Conservation (phyloP, 2,329 filamentous ascomycete species). For the Aspergillus texensis region DNA sequence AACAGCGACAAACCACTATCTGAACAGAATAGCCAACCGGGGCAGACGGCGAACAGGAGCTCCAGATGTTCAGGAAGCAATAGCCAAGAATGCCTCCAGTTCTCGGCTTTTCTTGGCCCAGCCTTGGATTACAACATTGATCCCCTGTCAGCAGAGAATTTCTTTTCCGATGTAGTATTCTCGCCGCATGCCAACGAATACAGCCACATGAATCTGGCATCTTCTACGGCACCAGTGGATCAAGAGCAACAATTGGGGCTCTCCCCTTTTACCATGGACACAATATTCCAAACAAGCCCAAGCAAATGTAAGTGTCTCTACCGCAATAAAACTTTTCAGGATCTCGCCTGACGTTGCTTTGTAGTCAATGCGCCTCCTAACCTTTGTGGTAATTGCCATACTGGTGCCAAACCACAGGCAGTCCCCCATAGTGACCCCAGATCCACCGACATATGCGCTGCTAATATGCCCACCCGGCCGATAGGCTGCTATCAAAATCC, state of each 20-base stretch:
- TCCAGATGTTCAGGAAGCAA: background rate
- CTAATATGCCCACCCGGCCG: background rate
- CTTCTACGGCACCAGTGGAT: background rate
- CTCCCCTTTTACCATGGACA: background rate
- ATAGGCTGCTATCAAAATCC: background rate
- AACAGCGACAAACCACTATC: background rate
- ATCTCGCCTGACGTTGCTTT: background rate
- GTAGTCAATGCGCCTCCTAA: background rate
- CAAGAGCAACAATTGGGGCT: background rate
- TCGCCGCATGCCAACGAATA: background rate
- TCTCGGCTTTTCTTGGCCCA: background rate
- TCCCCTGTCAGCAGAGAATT: background rate
- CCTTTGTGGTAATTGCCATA: background rate
- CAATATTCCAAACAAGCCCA: background rate
- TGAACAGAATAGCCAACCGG: background rate
- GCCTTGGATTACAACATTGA: background rate
- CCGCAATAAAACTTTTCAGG: background rate
- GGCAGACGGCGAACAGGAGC: background rate
- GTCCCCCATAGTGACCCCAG: background rate
- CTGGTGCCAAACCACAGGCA: background rate
- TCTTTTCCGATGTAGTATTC: background rate
- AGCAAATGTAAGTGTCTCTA: background rate
- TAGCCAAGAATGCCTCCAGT: background rate
- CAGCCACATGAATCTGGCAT: background rate
- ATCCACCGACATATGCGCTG: background rate